phyloP scores from a whole-genome alignment of 2,329 filamentous ascomycete genomes.

The Endoconidiophora laricicola region DNA sequence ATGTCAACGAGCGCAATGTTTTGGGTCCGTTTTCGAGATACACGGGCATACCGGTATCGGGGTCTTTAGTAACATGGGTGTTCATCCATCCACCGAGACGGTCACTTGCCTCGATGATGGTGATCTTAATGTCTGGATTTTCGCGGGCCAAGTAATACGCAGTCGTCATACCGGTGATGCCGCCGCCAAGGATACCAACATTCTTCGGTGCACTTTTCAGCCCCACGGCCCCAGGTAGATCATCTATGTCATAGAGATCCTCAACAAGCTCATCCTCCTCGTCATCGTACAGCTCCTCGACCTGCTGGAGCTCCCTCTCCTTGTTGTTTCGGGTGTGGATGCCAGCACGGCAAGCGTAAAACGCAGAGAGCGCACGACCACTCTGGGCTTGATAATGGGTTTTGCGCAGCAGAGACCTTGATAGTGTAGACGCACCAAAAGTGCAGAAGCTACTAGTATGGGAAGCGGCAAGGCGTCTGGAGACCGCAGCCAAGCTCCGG shows the following conservation, averaged over 20 bases:
- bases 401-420: too few species aligned
- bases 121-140: conserved; percentile 10
- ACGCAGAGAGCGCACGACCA: not conserved
- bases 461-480: too few species aligned
- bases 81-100: conserved; percentile 72
- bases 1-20: conserved; percentile 43
- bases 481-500: too few species aligned
- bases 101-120: conserved; percentile 33
- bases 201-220: conserved; percentile 16
- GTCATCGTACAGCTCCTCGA: not conserved
- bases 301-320: not conserved
- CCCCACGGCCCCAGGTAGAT: not conserved
- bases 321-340: not conserved
- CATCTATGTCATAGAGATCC: not conserved
- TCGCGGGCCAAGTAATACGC: conserved; percentile 58
- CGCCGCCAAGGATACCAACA: conserved; percentile 60
- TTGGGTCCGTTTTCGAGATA: conserved; percentile 43
- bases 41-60: conserved; percentile 9
- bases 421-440: too few species aligned
- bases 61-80: conserved; percentile 40
- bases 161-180: conserved; percentile 64
- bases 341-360: not conserved
- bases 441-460: too few species aligned
- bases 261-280: not conserved
- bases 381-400: too few species aligned